These are phyloP conservation scores for Fusarium neocosmosporiellum DNA, from an alignment of 2,329 filamentous ascomycete genomes.

Conservation along the genomic window DNA sequence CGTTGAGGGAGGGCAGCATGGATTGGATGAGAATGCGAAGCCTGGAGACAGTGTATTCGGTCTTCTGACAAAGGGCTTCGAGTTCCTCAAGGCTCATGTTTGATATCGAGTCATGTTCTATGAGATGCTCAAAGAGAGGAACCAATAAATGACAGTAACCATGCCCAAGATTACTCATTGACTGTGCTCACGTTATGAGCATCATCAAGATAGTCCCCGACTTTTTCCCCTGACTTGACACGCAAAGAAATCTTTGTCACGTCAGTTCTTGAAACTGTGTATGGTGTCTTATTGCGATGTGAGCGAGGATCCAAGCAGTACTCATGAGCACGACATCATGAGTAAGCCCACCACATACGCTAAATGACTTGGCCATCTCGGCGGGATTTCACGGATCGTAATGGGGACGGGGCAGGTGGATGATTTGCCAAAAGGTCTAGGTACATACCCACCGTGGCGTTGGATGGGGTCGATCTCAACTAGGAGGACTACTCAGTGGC, in stretches of 20 bases:
- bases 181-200: background rate
- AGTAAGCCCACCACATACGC: background rate
- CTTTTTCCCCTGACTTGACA: no score
- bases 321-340: background rate
- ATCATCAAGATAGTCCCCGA: no score
- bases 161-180: background rate
- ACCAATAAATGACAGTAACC: background rate
- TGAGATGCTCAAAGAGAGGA: background rate
- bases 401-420: background rate
- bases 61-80: background rate
- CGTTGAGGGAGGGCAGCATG: background rate
- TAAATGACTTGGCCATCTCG: background rate
- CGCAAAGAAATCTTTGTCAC: no score
- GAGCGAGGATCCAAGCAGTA: background rate
- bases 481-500: background rate
- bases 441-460: background rate
- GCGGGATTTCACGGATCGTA: background rate
- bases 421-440: background rate
- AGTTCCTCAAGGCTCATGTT: background rate
- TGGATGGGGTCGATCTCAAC: background rate
- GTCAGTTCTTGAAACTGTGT: background rate
- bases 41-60: background rate
- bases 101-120: background rate
- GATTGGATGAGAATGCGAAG: conserved; percentile 1
- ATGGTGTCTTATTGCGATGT: no score